Conservation (phyloP, 2,329 filamentous ascomycete genomes). For the Thielaviopsis musarum region DNA sequence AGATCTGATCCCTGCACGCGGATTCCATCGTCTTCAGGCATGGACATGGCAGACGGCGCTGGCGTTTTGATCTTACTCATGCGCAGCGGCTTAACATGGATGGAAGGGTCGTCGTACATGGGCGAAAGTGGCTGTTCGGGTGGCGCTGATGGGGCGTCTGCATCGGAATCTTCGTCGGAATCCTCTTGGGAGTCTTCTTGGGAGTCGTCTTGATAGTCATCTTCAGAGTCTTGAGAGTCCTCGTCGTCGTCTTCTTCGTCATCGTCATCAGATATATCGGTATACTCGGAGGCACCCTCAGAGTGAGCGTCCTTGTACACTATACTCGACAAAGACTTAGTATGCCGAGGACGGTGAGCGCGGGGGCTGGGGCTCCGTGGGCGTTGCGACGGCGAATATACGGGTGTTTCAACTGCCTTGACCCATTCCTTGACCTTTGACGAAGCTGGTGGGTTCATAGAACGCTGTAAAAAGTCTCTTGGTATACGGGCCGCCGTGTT, state of each 20-base stretch:
- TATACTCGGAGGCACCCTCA: neutral
- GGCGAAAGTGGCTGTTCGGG: neutral
- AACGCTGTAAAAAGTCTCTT: conserved; percentile 38
- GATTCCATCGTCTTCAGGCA: conserved; percentile 15
- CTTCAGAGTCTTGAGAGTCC: neutral
- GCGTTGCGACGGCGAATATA: conserved; percentile 15
- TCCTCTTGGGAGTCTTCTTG: neutral
- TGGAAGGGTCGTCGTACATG: conserved; percentile 4
- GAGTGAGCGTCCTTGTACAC: conserved; percentile 1
- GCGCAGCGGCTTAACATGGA: conserved; percentile 7
- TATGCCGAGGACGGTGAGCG: conserved; percentile 2
- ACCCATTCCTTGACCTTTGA: conserved; percentile 49
- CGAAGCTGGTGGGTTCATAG: conserved; percentile 37
- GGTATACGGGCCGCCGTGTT: conserved; percentile 25
- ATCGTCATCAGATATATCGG: neutral
- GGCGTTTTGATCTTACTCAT: conserved; percentile 1
- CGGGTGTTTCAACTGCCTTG: conserved; percentile 33
- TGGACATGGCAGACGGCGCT: neutral
- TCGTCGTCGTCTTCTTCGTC: neutral
- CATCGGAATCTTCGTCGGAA: neutral
- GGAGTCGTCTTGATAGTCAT: neutral
- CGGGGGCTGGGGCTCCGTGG: conserved; percentile 3
- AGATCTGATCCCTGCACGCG: conserved; percentile 14
- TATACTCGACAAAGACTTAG: conserved; percentile 9
- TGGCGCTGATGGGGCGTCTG: neutral